Evolutionary conservation across 176 grass and related monocot genomes (phyloP).

Genomic region (Oryza meridionalis): DNA sequence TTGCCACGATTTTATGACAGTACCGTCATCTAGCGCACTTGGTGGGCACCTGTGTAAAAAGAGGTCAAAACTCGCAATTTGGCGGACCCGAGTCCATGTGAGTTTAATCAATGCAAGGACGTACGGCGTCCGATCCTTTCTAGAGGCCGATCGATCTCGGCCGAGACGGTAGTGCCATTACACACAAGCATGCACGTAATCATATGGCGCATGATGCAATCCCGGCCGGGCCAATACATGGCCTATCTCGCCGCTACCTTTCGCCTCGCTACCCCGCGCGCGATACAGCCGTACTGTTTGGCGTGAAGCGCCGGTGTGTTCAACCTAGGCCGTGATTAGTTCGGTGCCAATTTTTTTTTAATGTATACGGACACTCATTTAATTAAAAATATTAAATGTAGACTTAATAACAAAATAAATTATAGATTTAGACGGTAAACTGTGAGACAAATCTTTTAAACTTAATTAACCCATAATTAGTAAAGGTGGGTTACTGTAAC

Average conservation of each 20-base stretch:
- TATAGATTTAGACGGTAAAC: too few species aligned
- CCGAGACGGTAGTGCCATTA: not conserved
- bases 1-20: not conserved
- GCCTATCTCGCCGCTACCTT: not conserved
- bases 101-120: slow-evolving; percentile 35
- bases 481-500: too few species aligned
- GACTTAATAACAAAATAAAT: too few species aligned
- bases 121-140: slow-evolving; percentile 39
- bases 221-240: not conserved
- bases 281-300: slow-evolving; percentile 1
- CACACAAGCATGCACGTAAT: slow-evolving; percentile 6
- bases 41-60: not conserved
- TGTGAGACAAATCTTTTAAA: too few species aligned
- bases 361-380: too few species aligned
- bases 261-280: not conserved
- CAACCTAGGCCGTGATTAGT: not conserved
- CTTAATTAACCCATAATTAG: too few species aligned
- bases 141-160: slow-evolving; percentile 14
- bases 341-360: too few species aligned
- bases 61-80: not conserved
- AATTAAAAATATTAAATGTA: too few species aligned
- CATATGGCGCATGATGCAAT: not conserved
- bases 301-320: slow-evolving; percentile 2
- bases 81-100: slow-evolving; percentile 39
- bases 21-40: not conserved